Percentiles rank a stretch among this genome's conserved stretches.
Evolutionary conservation across 2,329 filamentous ascomycete species (phyloP).

Genomic region (Penicillium sp.): DNA sequence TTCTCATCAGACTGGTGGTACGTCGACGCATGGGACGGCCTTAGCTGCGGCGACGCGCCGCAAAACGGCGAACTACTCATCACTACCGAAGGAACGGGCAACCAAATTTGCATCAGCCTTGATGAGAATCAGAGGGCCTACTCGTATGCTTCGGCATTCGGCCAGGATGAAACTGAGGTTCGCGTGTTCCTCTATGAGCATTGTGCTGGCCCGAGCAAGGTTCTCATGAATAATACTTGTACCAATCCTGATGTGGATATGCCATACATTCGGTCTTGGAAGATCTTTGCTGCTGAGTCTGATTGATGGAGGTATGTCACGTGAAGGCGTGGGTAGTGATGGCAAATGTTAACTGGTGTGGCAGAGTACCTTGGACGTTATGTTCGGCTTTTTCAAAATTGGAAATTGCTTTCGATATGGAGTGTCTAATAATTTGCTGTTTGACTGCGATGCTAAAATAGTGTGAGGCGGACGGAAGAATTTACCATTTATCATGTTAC

Average conservation of each 20-base stretch:
- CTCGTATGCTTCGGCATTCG: slow-evolving; percentile 4
- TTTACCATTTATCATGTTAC: not conserved
- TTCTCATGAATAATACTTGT: slow-evolving; percentile 15
- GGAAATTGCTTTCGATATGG: not conserved
- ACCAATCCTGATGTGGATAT: slow-evolving; percentile 17
- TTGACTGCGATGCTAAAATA: not conserved
- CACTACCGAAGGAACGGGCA: slow-evolving; percentile 9
- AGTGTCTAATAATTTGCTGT: not conserved
- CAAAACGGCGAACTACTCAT: slow-evolving; percentile 13
- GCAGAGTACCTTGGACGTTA: not conserved
- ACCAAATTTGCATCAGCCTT: slow-evolving; percentile 1
- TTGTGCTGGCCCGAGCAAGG: slow-evolving; percentile 15
- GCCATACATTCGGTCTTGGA: slow-evolving; percentile 18
- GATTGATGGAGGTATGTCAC: not conserved
- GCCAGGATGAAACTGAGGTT: slow-evolving; percentile 6
- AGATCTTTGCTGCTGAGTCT: not conserved
- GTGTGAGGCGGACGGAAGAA: not conserved
- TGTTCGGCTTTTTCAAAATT: not conserved
- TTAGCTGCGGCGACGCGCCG: slow-evolving; percentile 14
- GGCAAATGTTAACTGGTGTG: not conserved
- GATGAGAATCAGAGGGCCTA: not conserved
- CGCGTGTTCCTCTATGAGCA: slow-evolving; percentile 16
- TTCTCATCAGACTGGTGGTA: slow-evolving; percentile 14
- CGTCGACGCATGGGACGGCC: slow-evolving; percentile 16
- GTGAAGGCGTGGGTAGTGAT: not conserved